These are phyloP conservation scores for Dimocarpus longan DNA, from an alignment of 345 rosid species.

Conservation along the genomic window DNA sequence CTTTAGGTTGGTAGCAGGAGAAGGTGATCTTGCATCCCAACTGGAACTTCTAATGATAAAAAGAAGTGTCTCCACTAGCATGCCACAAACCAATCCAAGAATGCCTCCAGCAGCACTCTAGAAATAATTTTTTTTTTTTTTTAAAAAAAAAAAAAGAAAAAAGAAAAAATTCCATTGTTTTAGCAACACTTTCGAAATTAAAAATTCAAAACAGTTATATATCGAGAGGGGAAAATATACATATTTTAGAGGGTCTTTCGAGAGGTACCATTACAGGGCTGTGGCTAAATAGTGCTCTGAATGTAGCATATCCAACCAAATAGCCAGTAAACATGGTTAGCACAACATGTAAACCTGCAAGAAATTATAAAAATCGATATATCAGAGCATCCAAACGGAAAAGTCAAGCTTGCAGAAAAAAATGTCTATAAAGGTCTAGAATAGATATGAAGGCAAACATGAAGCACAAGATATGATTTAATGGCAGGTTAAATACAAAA, in stretches of 20 bases:
- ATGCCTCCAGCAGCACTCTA: constrained; percentile 97
- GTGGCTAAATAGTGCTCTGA: constrained; percentile 83
- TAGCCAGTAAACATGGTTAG: constrained; percentile 95
- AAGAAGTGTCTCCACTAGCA: constrained; percentile 91
- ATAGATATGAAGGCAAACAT: too few species aligned
- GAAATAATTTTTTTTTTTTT: too few species aligned
- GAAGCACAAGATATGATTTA: background rate
- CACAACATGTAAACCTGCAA: constrained; percentile 81
- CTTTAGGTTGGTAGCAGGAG: constrained; percentile 54
- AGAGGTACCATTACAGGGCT: constrained; percentile 64
- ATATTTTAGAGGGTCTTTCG: background rate
- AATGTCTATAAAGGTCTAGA: background rate
- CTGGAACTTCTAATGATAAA: constrained; percentile 75
- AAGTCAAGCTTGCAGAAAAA: constrained; percentile 3
- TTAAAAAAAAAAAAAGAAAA: too few species aligned
- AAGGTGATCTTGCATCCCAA: constrained; percentile 40
- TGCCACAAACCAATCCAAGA: constrained; percentile 80
- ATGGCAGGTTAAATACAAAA: background rate
- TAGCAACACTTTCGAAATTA: background rate
- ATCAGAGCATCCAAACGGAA: background rate
- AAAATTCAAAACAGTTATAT: background rate
- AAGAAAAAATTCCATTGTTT: background rate
- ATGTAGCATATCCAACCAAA: constrained; percentile 75
- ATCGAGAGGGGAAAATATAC: background rate
- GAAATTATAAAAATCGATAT: background rate